These are phyloP conservation scores for Haplographium delicatum DNA, from an alignment of 495 filamentous ascomycete genomes.

Conservation along the genomic window DNA sequence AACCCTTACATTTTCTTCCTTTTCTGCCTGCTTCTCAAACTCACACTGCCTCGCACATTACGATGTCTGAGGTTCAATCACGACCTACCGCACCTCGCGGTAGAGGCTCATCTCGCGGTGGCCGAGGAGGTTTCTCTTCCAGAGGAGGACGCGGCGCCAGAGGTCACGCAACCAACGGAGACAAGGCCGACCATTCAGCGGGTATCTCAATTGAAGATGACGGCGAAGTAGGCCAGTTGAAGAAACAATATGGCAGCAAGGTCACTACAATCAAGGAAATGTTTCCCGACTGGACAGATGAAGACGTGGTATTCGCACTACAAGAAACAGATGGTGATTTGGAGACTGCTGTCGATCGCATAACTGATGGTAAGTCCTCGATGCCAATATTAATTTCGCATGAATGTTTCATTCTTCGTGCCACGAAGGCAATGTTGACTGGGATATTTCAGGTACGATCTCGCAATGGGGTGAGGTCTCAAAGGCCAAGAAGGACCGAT, in stretches of 20 bases:
- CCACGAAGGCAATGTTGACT: too few species aligned
- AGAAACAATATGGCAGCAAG: constrained; percentile 75
- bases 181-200: constrained; percentile 46
- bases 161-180: constrained; percentile 59
- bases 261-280: constrained; percentile 78
- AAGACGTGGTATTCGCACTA: constrained; percentile 85
- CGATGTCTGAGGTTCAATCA: constrained; percentile 86
- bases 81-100: constrained; percentile 72
- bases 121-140: constrained; percentile 71
- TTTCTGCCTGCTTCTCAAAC: constrained; percentile 30
- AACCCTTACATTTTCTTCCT: constrained; percentile 25
- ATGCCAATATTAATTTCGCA: too few species aligned
- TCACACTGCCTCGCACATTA: constrained; percentile 28
- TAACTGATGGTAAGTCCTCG: constrained; percentile 76
- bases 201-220: constrained; percentile 69
- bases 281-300: constrained; percentile 87
- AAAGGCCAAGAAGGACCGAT: constrained; percentile 80
- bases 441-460: constrained; percentile 61
- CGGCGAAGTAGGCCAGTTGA: constrained; percentile 84
- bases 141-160: constrained; percentile 61
- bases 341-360: constrained; percentile 75
- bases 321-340: constrained; percentile 90
- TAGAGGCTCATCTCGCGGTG: constrained; percentile 75
- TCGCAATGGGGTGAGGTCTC: constrained; percentile 95
- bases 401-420: too few species aligned